phyloP scores from a whole-genome alignment of 768 basidiomycete genomes.

The Harrya chromipes region DNA sequence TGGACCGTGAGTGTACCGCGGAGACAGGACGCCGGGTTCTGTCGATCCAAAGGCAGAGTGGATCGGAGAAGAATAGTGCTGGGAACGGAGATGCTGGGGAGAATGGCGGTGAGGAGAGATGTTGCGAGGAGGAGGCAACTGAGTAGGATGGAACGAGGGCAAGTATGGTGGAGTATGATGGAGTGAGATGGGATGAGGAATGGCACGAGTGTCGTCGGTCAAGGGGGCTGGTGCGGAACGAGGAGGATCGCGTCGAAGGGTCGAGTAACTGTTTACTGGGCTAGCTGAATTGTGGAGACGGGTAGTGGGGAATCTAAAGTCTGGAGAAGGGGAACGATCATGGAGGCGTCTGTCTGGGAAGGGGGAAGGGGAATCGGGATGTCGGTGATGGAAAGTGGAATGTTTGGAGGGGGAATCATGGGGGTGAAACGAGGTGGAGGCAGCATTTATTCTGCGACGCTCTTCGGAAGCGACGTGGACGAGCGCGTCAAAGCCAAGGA shows the following conservation, averaged over 20 bases:
- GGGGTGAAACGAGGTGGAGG: conserved; percentile 16
- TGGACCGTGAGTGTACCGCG: conserved; percentile 19
- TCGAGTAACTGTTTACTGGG: conserved; percentile 17
- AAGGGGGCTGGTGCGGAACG: conserved; percentile 4
- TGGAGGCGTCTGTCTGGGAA: conserved; percentile 22
- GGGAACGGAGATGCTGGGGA: conserved; percentile 16
- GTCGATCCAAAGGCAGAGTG: neutral
- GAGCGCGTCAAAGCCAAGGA: conserved; percentile 56
- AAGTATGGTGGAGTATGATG: conserved; percentile 13
- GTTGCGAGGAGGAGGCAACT: conserved; percentile 10
- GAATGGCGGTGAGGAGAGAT: conserved; percentile 19
- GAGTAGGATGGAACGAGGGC: conserved; percentile 11
- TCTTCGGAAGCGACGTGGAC: conserved; percentile 72
- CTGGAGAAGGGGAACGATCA: conserved; percentile 13
- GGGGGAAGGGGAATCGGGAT: conserved; percentile 1
- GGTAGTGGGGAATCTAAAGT: conserved; percentile 4
- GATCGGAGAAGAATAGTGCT: conserved; percentile 10
- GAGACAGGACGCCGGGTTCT: conserved; percentile 13
- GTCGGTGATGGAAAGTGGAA: neutral
- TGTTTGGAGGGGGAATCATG: conserved; percentile 18
- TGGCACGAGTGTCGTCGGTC: conserved; percentile 5
- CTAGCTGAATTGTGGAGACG: conserved; percentile 24
- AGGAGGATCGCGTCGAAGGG: conserved; percentile 20
- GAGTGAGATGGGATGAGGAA: conserved; percentile 7
- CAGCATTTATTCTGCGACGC: conserved; percentile 45